Conservation (phyloP, 352 stramenopile species). For the Phytophthora citricola region DNA sequence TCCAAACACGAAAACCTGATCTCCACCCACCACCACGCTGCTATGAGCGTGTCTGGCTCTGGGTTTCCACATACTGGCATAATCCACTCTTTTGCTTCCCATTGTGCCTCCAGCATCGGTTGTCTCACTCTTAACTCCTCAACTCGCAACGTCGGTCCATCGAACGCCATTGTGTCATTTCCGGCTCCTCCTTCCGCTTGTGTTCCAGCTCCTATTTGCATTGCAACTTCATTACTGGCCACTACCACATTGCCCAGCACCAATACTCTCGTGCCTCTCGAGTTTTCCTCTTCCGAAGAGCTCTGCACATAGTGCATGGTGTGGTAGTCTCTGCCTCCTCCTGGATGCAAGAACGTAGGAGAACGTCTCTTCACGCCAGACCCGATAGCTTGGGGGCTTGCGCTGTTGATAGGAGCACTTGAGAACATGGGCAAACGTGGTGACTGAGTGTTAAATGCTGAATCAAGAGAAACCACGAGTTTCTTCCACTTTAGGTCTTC, state of each 20-base stretch:
- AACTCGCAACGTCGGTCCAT: slow-evolving; percentile 58
- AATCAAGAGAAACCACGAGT: slow-evolving; percentile 49
- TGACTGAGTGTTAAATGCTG: slow-evolving; percentile 23
- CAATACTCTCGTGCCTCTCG: slow-evolving; percentile 58
- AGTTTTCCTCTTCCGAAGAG: slow-evolving; percentile 39
- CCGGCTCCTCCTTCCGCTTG: slow-evolving; percentile 18
- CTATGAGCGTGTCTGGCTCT: slow-evolving; percentile 63
- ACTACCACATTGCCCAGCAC: slow-evolving; percentile 72
- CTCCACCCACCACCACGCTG: slow-evolving; percentile 66
- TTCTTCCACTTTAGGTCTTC: slow-evolving; percentile 56
- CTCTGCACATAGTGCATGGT: slow-evolving; percentile 77
- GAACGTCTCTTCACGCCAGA: slow-evolving; percentile 14
- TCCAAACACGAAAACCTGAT: slow-evolving; percentile 75
- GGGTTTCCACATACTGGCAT: slow-evolving; percentile 65
- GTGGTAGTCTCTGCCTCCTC: slow-evolving; percentile 61
- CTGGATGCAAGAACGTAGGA: slow-evolving; percentile 24
- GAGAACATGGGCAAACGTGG: slow-evolving; percentile 26
- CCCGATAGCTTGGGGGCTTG: slow-evolving; percentile 14
- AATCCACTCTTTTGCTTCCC: slow-evolving; percentile 44
- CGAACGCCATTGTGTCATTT: slow-evolving; percentile 40
- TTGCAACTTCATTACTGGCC: slow-evolving; percentile 25
- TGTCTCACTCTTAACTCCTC: slow-evolving; percentile 69
- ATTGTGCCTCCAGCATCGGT: slow-evolving; percentile 58
- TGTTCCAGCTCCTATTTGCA: slow-evolving; percentile 19
- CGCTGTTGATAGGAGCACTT: slow-evolving; percentile 6